phyloP scores from a whole-genome alignment of 768 basidiomycete species.

The Lentinula raphanica region DNA sequence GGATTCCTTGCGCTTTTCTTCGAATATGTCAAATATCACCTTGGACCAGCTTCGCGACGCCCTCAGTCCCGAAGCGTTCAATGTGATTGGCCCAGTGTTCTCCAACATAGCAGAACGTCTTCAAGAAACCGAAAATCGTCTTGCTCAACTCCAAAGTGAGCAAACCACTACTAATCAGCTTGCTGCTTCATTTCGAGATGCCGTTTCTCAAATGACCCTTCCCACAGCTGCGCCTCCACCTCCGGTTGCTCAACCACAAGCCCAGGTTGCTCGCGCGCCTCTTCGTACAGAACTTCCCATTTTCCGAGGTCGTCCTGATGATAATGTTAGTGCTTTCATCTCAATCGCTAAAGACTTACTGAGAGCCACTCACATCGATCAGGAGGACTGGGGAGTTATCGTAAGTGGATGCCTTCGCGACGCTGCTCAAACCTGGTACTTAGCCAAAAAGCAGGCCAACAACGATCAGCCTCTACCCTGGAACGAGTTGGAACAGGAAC shows the following conservation, averaged over 20 bases:
- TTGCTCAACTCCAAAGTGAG: neutral
- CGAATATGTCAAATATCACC: neutral
- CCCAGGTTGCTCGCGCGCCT: neutral
- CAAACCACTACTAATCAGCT: neutral
- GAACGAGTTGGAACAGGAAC: neutral
- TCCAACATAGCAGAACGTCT: neutral
- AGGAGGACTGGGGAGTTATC: neutral
- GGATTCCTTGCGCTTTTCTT: neutral
- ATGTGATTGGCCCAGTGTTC: neutral
- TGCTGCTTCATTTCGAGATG: neutral
- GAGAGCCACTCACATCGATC: neutral
- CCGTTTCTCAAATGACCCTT: neutral
- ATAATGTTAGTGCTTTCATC: constrained; percentile 3
- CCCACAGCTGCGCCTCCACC: neutral
- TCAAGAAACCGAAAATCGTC: neutral
- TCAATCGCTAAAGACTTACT: neutral
- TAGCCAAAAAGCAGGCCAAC: neutral
- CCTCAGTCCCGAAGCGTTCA: neutral
- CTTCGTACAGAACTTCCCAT: neutral
- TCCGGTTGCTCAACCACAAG: neutral
- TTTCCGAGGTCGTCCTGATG: neutral
- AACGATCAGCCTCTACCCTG: neutral
- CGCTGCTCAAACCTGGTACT: neutral
- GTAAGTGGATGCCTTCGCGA: neutral
- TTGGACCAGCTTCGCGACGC: neutral